Conservation (phyloP, 2,329 filamentous ascomycete genomes). For the Microascus cirrosus region DNA sequence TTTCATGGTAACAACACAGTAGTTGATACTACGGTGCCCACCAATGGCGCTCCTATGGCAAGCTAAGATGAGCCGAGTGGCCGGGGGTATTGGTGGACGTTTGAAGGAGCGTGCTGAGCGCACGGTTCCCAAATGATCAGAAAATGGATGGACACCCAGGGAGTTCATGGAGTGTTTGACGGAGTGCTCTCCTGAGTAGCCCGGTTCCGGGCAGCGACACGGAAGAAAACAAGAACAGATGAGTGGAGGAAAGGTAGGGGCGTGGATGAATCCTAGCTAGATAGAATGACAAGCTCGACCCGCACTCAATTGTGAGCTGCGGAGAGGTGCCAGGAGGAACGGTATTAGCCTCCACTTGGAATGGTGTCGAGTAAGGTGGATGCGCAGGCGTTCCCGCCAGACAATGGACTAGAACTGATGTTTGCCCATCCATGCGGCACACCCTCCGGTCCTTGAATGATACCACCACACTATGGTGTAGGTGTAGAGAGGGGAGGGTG, state of each 20-base stretch:
- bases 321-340: background rate
- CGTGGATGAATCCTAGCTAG: background rate
- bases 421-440: background rate
- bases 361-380: no score
- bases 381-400: background rate
- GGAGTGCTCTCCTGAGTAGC: background rate
- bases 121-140: background rate
- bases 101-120: background rate
- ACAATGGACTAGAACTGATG: background rate
- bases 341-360: background rate
- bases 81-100: background rate
- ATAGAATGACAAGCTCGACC: no score
- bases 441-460: background rate
- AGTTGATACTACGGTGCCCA: background rate
- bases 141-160: background rate
- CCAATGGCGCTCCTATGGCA: background rate
- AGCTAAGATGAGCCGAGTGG: background rate
- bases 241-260: background rate
- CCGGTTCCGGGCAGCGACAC: background rate
- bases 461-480: background rate
- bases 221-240: background rate
- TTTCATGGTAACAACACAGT: background rate
- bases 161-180: background rate
- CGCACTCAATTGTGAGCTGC: background rate
- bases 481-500: background rate